Conservation (phyloP, 257 asterid species). For the Salvia miltiorrhiza region DNA sequence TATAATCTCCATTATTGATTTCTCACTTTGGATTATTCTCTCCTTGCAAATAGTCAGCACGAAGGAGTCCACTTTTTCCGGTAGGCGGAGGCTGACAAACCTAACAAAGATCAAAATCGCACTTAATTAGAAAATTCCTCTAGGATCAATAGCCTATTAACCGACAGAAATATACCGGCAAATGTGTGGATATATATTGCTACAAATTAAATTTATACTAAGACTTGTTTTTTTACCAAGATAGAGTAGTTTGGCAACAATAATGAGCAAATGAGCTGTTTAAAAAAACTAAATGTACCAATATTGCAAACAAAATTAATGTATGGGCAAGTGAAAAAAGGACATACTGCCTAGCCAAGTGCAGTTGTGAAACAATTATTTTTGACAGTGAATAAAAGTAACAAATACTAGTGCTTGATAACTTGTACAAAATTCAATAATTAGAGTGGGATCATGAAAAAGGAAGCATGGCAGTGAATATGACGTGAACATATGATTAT, state of each 20-base stretch:
- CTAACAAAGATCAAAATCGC: conserved; percentile 30
- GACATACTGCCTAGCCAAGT: not conserved
- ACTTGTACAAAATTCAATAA: not conserved
- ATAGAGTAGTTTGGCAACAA: not conserved
- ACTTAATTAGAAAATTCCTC: not conserved
- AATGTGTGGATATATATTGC: not conserved
- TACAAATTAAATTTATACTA: not conserved
- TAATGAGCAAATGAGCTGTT: not conserved
- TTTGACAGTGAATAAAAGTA: too few relatives aligned
- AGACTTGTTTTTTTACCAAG: not conserved
- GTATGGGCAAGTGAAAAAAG: not conserved
- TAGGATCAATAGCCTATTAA: too few relatives aligned
- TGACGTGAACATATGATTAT: not conserved
- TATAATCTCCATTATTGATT: not conserved
- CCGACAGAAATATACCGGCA: too few relatives aligned
- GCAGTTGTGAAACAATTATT: too few relatives aligned
- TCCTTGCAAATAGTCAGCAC: conserved; percentile 64
- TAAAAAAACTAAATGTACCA: not conserved
- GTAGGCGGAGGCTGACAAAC: conserved; percentile 80
- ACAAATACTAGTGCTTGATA: too few relatives aligned
- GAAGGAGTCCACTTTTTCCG: conserved; percentile 89
- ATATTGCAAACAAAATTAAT: not conserved
- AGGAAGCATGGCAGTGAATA: not conserved
- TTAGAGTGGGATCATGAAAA: not conserved
- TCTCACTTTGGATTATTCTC: conserved; percentile 69